These are phyloP conservation scores for Arthrobotrys musiformis DNA, from an alignment of 2,329 filamentous ascomycete genomes.

Conservation along the genomic window DNA sequence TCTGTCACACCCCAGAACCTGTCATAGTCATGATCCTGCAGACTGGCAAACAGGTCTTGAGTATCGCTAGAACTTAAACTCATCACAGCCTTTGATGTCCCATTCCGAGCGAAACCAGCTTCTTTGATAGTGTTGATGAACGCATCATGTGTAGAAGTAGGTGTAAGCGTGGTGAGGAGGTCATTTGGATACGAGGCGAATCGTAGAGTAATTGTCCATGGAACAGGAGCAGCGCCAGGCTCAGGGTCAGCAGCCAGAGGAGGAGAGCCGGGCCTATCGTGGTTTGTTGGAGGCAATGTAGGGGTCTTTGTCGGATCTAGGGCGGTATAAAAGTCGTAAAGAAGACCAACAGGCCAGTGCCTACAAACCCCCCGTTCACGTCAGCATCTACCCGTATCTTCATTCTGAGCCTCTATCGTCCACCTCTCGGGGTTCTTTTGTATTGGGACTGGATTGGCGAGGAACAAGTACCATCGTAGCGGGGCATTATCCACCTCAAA, in stretches of 20 bases:
- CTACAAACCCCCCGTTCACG: constrained; percentile 18
- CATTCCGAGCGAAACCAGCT: constrained; percentile 88
- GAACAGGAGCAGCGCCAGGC: constrained; percentile 63
- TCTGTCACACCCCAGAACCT: constrained; percentile 79
- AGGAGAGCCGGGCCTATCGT: constrained; percentile 53
- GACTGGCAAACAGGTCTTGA: constrained; percentile 79
- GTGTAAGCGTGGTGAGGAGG: constrained; percentile 57
- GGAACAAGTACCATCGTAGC: constrained; percentile 70
- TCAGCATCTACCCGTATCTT: background rate
- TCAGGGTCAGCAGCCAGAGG: constrained; percentile 53
- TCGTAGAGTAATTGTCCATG: constrained; percentile 72
- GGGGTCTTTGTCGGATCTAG: constrained; percentile 66
- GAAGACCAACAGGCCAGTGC: constrained; percentile 75
- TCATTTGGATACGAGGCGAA: constrained; percentile 56
- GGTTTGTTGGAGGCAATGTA: constrained; percentile 57
- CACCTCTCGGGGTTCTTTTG: background rate
- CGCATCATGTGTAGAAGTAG: constrained; percentile 60
- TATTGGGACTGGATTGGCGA: background rate
- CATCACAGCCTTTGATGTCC: constrained; percentile 90
- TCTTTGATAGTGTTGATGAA: constrained; percentile 75
- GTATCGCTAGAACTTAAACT: constrained; percentile 85
- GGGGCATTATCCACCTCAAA: constrained; percentile 75
- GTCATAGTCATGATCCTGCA: constrained; percentile 78
- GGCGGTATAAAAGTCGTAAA: constrained; percentile 76
- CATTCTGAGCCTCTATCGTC: background rate